Percentiles rank a stretch among this genome's conserved stretches.
phyloP scores from a whole-genome alignment of 1,284 basidiomycete genomes.

The Sanguinoderma infundibulare region DNA sequence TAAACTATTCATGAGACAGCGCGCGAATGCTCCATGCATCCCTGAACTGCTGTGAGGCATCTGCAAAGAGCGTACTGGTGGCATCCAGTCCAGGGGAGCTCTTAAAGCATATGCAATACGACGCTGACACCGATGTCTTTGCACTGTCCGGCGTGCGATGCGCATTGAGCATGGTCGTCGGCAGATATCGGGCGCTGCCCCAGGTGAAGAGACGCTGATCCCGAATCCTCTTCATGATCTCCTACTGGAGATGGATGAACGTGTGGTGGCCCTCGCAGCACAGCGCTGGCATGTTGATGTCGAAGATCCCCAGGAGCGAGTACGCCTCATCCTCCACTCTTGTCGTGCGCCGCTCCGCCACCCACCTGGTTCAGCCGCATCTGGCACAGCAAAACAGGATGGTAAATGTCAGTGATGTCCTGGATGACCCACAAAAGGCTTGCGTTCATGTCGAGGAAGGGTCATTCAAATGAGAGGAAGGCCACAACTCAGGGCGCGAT shows the following conservation, averaged over 20 bases:
- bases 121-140: neutral
- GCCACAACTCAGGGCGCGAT: too few relatives aligned
- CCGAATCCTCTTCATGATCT: conserved; percentile 8
- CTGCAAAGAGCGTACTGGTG: conserved; percentile 19
- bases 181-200: neutral
- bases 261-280: too few relatives aligned
- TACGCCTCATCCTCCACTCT: conserved; percentile 12
- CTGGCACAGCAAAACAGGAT: neutral
- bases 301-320: conserved; percentile 11
- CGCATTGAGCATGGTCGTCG: neutral
- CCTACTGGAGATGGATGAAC: conserved; percentile 5
- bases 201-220: conserved; percentile 14
- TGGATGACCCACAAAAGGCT: neutral
- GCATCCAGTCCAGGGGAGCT: neutral
- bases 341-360: neutral
- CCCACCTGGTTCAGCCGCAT: conserved; percentile 6
- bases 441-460: conserved; percentile 5
- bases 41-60: too few relatives aligned
- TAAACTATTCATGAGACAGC: too few relatives aligned
- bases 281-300: conserved; percentile 5
- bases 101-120: neutral
- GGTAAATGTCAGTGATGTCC: conserved; percentile 1
- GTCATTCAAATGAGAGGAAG: conserved; percentile 4
- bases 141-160: neutral
- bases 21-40: too few relatives aligned